Percentiles rank a stretch among this genome's conserved stretches.
These are phyloP conservation scores for Fusarium sp. DNA, from an alignment of 2,329 filamentous ascomycete genomes.

Conservation along the genomic window DNA sequence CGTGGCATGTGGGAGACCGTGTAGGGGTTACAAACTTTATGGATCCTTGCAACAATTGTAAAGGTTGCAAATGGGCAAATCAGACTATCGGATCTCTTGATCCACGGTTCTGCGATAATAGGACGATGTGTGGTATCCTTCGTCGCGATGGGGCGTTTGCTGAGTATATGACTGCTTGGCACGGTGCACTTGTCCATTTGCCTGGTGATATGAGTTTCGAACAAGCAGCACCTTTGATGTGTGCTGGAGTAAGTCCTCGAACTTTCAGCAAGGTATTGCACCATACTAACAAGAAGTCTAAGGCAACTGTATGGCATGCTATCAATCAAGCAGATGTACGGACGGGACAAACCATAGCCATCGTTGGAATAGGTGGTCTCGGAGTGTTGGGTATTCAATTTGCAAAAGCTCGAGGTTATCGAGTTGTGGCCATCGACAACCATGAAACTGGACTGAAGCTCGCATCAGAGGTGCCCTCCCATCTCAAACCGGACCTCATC, in stretches of 20 bases:
- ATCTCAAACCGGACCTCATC: slow-evolving; percentile 33
- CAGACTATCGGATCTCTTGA: slow-evolving; percentile 20
- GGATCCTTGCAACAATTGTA: slow-evolving; percentile 31
- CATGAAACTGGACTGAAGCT: slow-evolving; percentile 24
- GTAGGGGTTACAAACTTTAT: slow-evolving; percentile 38
- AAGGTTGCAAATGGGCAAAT: slow-evolving; percentile 30
- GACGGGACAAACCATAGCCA: slow-evolving; percentile 16
- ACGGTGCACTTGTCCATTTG: slow-evolving; percentile 27
- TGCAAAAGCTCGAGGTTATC: slow-evolving; percentile 45
- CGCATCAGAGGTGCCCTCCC: slow-evolving; percentile 31
- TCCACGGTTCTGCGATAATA: slow-evolving; percentile 36
- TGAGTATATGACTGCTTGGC: slow-evolving; percentile 33
- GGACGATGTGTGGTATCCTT: slow-evolving; percentile 30
- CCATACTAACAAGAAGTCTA: background rate
- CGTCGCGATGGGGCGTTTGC: slow-evolving; percentile 28
- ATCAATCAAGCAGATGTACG: slow-evolving; percentile 21
- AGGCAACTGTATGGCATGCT: slow-evolving; percentile 39
- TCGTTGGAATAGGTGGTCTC: slow-evolving; percentile 44
- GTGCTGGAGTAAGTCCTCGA: slow-evolving; percentile 24
- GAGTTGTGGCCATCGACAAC: slow-evolving; percentile 47
- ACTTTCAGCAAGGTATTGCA: background rate
- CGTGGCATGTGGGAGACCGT: slow-evolving; percentile 29
- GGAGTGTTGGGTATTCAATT: slow-evolving; percentile 46
- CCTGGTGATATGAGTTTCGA: slow-evolving; percentile 31
- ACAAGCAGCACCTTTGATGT: slow-evolving; percentile 36